Conservation (phyloP, 169 alveolate genomes). For the Cryptosporidium baileyi region DNA sequence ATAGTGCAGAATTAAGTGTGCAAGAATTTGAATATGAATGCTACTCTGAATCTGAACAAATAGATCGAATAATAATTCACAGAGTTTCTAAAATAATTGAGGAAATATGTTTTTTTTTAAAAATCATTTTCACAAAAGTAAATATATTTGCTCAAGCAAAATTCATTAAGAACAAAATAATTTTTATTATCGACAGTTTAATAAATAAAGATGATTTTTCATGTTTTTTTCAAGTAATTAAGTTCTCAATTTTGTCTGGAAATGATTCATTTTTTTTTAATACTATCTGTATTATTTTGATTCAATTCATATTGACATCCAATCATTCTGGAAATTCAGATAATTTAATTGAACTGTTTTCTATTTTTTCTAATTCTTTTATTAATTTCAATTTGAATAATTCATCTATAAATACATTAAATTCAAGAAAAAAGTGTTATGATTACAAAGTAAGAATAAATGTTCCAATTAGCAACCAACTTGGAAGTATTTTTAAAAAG, state of each 20-base stretch:
- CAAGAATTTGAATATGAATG: not conserved
- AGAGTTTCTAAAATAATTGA: not conserved
- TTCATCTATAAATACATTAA: not conserved
- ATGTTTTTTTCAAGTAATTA: not conserved
- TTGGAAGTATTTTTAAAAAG: too few relatives aligned
- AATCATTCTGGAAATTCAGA: constrained; percentile 45
- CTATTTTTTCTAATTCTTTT: not conserved
- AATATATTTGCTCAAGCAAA: not conserved
- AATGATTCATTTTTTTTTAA: not conserved
- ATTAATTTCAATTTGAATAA: not conserved
- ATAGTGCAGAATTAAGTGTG: too few relatives aligned
- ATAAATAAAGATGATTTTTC: too few relatives aligned
- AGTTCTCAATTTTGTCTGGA: not conserved
- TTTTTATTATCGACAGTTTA: too few relatives aligned
- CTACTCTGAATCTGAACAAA: not conserved
- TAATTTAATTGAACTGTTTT: not conserved
- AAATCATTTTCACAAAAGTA: not conserved
- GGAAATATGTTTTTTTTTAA: not conserved
- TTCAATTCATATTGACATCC: constrained; percentile 5
- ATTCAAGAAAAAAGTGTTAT: too few relatives aligned
- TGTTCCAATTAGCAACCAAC: too few relatives aligned
- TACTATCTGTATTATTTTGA: not conserved
- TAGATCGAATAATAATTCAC: not conserved
- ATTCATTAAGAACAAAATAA: too few relatives aligned
- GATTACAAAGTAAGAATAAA: too few relatives aligned